A percentile compares a stretch with the other conserved stretches of the same genome.
Conservation (phyloP, 192 early-diverging fungal species). For the Jimgerdemannia flammicorona region DNA sequence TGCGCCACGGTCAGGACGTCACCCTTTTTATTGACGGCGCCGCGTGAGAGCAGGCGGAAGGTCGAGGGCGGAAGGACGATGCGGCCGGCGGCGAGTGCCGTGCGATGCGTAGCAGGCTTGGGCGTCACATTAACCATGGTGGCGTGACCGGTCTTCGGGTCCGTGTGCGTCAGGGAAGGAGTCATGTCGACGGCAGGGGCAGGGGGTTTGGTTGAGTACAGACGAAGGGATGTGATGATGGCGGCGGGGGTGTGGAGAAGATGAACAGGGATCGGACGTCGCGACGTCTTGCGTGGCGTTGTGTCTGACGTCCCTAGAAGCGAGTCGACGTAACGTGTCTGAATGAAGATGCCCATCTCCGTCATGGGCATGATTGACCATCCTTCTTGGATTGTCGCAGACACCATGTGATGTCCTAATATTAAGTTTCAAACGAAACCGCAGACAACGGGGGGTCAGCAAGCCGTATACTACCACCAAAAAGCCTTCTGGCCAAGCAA, state of each 20-base stretch:
- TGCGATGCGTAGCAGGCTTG: conserved; percentile 67
- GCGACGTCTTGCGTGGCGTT: not conserved
- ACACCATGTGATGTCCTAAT: not conserved
- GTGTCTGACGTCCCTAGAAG: not conserved
- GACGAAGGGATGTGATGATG: not conserved
- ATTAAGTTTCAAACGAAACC: not conserved
- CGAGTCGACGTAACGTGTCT: not conserved
- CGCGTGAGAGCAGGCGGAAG: conserved; percentile 57
- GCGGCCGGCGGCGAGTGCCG: conserved; percentile 67
- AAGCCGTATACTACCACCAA: not conserved
- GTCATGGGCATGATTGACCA: not conserved
- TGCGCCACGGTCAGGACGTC: conserved; percentile 86
- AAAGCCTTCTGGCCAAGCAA: not conserved
- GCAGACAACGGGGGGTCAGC: not conserved
- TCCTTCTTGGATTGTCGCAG: not conserved
- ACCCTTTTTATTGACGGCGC: conserved; percentile 73
- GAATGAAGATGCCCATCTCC: not conserved
- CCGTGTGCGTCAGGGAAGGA: conserved; percentile 69
- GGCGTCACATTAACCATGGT: conserved; percentile 85
- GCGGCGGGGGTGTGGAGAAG: not conserved
- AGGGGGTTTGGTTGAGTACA: not conserved
- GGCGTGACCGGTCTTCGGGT: conserved; percentile 65
- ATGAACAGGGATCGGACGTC: not conserved
- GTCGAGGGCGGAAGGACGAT: conserved; percentile 68
- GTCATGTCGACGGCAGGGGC: not conserved